Percentiles rank a stretch among this genome's conserved stretches.
phyloP scores from a whole-genome alignment of 2,329 filamentous ascomycete genomes.

The Chalara sp. region DNA sequence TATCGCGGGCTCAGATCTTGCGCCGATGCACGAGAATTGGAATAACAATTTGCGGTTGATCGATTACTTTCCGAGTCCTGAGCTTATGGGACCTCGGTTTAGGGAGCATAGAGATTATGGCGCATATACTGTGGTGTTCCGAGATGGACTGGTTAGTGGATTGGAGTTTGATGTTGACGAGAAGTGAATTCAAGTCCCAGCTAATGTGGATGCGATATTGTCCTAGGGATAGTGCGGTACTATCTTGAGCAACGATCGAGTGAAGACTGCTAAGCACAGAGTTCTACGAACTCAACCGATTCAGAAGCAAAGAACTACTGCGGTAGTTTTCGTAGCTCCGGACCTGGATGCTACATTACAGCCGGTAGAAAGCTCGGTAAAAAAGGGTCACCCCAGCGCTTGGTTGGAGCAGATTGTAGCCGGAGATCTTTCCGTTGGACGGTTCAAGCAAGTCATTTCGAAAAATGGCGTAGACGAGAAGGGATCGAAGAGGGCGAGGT shows the following conservation, averaged over 20 bases:
- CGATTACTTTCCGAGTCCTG: slow-evolving; percentile 6
- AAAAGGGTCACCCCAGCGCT: not conserved
- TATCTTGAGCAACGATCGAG: slow-evolving; percentile 7
- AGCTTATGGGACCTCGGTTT: slow-evolving; percentile 4
- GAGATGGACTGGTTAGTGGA: slow-evolving; percentile 9
- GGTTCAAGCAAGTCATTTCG: slow-evolving; percentile 7
- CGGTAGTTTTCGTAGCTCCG: slow-evolving; percentile 8
- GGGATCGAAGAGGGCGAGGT: slow-evolving; percentile 7
- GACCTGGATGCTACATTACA: slow-evolving; percentile 7
- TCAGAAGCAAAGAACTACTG: slow-evolving; percentile 6
- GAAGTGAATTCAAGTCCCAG: slow-evolving; percentile 8
- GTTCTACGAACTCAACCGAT: slow-evolving; percentile 7
- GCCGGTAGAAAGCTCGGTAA: slow-evolving; percentile 1
- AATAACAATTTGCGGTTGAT: slow-evolving; percentile 12
- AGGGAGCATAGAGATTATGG: slow-evolving; percentile 9
- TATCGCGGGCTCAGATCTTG: slow-evolving; percentile 4
- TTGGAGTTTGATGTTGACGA: slow-evolving; percentile 9
- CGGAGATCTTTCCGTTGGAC: slow-evolving; percentile 3
- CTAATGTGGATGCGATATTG: slow-evolving; percentile 10
- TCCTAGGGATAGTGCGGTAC: slow-evolving; percentile 10
- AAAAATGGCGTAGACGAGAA: slow-evolving; percentile 8
- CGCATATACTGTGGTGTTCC: slow-evolving; percentile 7
- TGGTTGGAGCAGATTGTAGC: slow-evolving; percentile 3
- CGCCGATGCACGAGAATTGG: slow-evolving; percentile 1
- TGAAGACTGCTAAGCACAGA: slow-evolving; percentile 11